Evolutionary conservation across 208 protist species (phyloP), one percentile per base, ranked within the genome.

Genomic region (Wallacemonas sp.): DNA sequence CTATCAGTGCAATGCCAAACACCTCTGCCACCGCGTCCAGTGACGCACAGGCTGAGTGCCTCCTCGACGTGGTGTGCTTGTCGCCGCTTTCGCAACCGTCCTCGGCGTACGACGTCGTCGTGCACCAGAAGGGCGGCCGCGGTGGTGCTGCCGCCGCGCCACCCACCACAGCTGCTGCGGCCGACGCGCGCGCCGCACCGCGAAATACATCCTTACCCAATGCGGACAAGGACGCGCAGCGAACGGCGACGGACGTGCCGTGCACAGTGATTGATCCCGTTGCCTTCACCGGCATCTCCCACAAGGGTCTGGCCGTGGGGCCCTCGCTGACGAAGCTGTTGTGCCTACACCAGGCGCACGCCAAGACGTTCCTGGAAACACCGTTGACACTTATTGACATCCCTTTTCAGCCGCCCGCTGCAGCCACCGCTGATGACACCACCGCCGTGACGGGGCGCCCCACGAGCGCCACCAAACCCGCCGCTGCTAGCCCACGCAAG

Each of bases 281-380:
- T 2, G 52, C 66, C 26, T 73, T 89, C 36, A 84, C 83, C 0
- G 83, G 83, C 0, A 58, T 89, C 8, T 3, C 38, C 15, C 76
- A 81, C 54, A 67, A 67, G n/a, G 76, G 79, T 10, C 65, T 81
- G 12, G 79, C 83, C 2, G 42, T 86, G 19, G 83, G 83, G 1
- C 69, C 73, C 17, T 66, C 79, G n/a, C 71, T 89, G 17, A 72
- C 70, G 26, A 71, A 77, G 44, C 63, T 89, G 19, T 55, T 81
- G n/a, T 36, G 61, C 0, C 53, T 76, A 24, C 75, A 78, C 22
- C 52, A 66, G 17, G 50, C 41, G 3, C 36, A 52, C 45, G 63
- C 21, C 27, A 15, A 44, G 6, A 63, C 55, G 19, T 78, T 74
- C n/a, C 29, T 72, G 27, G 58, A 17, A 3, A 71, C 42, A 0